phyloP scores from a whole-genome alignment of 495 filamentous ascomycete genomes.

The Lasiosphaeria ovina region DNA sequence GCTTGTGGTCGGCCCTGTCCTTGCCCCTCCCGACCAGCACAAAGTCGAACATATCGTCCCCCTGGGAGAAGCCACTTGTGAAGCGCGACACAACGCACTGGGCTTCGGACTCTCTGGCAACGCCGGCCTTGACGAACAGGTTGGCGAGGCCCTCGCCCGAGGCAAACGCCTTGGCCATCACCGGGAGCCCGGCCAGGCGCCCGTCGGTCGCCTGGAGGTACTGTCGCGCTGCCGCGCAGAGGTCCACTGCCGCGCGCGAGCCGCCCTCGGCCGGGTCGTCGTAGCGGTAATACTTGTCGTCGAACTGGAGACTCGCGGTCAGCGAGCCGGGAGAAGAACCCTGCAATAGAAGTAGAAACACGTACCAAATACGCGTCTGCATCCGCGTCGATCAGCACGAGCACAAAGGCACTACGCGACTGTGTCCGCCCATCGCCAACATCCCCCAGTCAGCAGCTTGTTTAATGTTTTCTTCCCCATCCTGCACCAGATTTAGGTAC shows the following conservation, averaged over 20 bases:
- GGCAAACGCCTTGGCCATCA: conserved; percentile 40
- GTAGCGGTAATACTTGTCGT: conserved; percentile 31
- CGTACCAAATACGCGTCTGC: conserved; percentile 35
- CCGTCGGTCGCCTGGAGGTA: conserved; percentile 31
- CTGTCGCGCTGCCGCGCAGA: conserved; percentile 31
- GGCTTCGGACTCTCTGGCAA: conserved; percentile 22
- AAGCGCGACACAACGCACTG: conserved; percentile 31
- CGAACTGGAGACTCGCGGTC: conserved; percentile 28
- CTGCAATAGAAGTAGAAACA: neutral
- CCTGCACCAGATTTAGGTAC: conserved; percentile 9
- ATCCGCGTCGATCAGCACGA: conserved; percentile 40
- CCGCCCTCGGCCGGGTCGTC: conserved; percentile 32
- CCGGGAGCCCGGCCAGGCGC: conserved; percentile 28
- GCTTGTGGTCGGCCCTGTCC: conserved; percentile 57
- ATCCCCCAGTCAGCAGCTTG: neutral
- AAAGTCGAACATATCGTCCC: conserved; percentile 57
- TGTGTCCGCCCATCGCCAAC: neutral
- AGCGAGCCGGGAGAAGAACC: neutral
- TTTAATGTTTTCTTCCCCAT: neutral
- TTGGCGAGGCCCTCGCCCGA: conserved; percentile 36
- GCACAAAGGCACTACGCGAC: conserved; percentile 23
- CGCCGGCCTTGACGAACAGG: conserved; percentile 25
- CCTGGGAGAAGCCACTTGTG: conserved; percentile 53
- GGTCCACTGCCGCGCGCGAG: conserved; percentile 35
- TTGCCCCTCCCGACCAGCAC: conserved; percentile 58